Conservation (phyloP, 768 basidiomycete genomes). For the Pleurotus tuoliensis region DNA sequence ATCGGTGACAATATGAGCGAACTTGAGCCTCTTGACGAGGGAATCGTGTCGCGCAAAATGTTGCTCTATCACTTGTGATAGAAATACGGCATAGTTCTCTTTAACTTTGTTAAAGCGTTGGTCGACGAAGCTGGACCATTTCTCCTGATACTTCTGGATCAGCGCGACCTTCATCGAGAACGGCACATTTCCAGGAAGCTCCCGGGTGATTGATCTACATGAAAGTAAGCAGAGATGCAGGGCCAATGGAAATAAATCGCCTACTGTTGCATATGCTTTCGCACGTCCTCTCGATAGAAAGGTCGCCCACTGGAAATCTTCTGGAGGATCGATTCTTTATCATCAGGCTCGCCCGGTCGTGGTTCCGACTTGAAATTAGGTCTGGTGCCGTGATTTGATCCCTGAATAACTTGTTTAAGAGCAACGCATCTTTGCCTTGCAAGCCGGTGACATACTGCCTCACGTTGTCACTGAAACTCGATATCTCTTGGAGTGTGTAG, state of each 20-base stretch:
- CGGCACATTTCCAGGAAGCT: slow-evolving; percentile 34
- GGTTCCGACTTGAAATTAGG: slow-evolving; percentile 31
- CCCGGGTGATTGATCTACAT: slow-evolving; percentile 32
- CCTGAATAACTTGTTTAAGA: slow-evolving; percentile 29
- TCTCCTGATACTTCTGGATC: slow-evolving; percentile 25
- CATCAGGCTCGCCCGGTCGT: slow-evolving; percentile 10
- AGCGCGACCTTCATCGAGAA: slow-evolving; percentile 30
- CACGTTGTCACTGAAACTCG: slow-evolving; percentile 26
- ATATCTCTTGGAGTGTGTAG: slow-evolving; percentile 31
- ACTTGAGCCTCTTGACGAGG: slow-evolving; percentile 34
- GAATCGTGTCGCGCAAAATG: slow-evolving; percentile 38
- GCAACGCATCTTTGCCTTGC: slow-evolving; percentile 18
- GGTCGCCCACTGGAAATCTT: slow-evolving; percentile 13
- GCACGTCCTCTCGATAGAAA: slow-evolving; percentile 28
- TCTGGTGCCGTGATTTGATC: slow-evolving; percentile 25
- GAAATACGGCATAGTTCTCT: slow-evolving; percentile 22
- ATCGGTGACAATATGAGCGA: slow-evolving; percentile 8
- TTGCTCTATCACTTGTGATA: slow-evolving; percentile 23
- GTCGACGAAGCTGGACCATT: slow-evolving; percentile 23
- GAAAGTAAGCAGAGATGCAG: neutral
- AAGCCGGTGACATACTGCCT: slow-evolving; percentile 24
- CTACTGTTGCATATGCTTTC: no score
- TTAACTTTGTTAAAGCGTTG: slow-evolving; percentile 23
- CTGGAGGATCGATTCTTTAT: slow-evolving; percentile 11
- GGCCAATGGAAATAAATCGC: neutral